Evolutionary conservation across 2,329 filamentous ascomycete species (phyloP).

Genomic region (Pseudogymnoascus sp.): DNA sequence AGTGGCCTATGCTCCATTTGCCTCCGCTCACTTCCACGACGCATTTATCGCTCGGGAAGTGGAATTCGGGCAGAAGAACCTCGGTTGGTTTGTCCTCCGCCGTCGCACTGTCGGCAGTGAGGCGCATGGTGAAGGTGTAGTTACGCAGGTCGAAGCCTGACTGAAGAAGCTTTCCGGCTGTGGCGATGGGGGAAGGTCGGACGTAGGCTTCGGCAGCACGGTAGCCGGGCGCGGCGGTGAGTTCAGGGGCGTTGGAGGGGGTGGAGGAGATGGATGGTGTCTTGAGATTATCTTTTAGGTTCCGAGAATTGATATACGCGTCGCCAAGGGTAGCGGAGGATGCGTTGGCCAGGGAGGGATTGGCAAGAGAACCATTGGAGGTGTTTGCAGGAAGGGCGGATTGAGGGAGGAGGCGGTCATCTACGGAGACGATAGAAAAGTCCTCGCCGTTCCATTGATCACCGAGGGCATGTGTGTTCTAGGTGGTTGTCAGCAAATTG

Average conservation of each 20-base stretch:
- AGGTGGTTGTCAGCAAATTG: constrained; percentile 19
- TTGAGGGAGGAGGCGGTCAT: constrained; percentile 61
- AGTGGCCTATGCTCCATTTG: constrained; percentile 77
- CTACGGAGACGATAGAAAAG: constrained; percentile 77
- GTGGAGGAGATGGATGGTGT: constrained; percentile 58
- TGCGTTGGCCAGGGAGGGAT: constrained; percentile 32
- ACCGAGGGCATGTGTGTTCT: constrained; percentile 83
- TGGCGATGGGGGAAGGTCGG: constrained; percentile 70
- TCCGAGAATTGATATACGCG: constrained; percentile 57
- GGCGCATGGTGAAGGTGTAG: constrained; percentile 66
- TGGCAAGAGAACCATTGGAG: constrained; percentile 39
- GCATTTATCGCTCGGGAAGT: constrained; percentile 72
- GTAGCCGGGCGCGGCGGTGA: constrained; percentile 63
- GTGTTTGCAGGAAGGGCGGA: constrained; percentile 42
- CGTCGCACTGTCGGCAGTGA: constrained; percentile 55
- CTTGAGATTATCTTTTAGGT: constrained; percentile 66
- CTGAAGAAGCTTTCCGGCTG: constrained; percentile 61
- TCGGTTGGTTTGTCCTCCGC: constrained; percentile 64
- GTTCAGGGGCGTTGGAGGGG: constrained; percentile 46
- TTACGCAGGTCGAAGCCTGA: constrained; percentile 78
- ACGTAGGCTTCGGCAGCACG: constrained; percentile 91
- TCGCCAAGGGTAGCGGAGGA: constrained; percentile 35
- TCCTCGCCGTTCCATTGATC: constrained; percentile 98
- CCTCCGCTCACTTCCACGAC: constrained; percentile 73
- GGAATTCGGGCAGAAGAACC: constrained; percentile 82